Evolutionary conservation across 2,329 filamentous ascomycete species (phyloP).

Genomic region (Dactylellina sp.): DNA sequence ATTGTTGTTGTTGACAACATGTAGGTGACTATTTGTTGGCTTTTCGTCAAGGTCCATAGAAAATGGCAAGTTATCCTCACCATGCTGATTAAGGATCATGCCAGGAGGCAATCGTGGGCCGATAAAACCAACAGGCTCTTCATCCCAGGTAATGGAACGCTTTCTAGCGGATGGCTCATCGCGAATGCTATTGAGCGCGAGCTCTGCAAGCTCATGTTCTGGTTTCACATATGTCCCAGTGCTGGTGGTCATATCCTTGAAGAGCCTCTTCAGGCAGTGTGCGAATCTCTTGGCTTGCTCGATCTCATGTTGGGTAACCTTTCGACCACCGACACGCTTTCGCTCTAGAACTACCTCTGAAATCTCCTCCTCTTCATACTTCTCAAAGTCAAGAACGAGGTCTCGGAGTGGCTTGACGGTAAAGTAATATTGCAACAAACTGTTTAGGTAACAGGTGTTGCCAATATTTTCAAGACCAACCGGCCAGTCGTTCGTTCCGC

Average conservation of each 20-base stretch:
- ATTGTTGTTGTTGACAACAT: constrained; percentile 28
- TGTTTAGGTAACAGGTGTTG: constrained; percentile 98
- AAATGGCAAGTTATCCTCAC: constrained; percentile 30
- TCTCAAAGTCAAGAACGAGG: constrained; percentile 80
- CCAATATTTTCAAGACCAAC: constrained; percentile 93
- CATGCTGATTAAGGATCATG: constrained; percentile 17
- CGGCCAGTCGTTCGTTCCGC: constrained; percentile 70
- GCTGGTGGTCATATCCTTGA: constrained; percentile 76
- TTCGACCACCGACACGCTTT: constrained; percentile 80
- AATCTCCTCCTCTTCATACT: constrained; percentile 74
- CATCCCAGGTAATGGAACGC: constrained; percentile 66
- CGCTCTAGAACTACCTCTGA: constrained; percentile 72
- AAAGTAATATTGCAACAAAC: constrained; percentile 93
- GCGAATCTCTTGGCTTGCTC: constrained; percentile 78
- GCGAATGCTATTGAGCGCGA: constrained; percentile 71
- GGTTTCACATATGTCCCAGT: constrained; percentile 74
- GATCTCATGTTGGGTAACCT: constrained; percentile 71
- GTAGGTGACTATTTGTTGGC: constrained; percentile 16
- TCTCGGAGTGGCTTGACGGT: constrained; percentile 84
- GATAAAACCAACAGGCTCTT: constrained; percentile 65
- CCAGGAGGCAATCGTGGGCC: constrained; percentile 54
- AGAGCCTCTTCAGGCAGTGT: constrained; percentile 77
- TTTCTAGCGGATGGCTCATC: constrained; percentile 45
- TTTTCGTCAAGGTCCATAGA: constrained; percentile 59
- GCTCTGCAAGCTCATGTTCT: constrained; percentile 80